Percentiles rank a stretch among this genome's conserved stretches.
Conservation (phyloP, 106 monocot genomes). For the Triglochin maritima region DNA sequence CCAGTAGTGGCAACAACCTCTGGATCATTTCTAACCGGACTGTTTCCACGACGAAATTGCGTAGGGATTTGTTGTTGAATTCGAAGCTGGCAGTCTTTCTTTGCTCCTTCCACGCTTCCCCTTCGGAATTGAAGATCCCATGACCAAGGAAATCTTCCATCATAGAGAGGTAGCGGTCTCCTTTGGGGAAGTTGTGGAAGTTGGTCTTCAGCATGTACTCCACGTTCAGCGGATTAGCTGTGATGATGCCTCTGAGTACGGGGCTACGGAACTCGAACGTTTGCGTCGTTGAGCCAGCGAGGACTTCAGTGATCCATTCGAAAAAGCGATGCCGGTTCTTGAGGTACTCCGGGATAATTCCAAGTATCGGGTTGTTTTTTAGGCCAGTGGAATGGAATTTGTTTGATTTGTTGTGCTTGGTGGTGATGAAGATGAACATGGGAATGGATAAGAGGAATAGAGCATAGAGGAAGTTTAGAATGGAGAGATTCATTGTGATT, state of each 20-base stretch:
- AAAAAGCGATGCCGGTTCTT: slow-evolving; percentile 13
- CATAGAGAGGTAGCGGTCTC: neutral
- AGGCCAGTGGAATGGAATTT: neutral
- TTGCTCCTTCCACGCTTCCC: slow-evolving; percentile 9
- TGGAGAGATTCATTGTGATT: too few species aligned
- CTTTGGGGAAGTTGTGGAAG: slow-evolving; percentile 18
- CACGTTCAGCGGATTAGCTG: slow-evolving; percentile 14
- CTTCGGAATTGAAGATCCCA: slow-evolving; percentile 19
- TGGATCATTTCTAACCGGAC: neutral
- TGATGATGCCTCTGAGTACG: slow-evolving; percentile 2
- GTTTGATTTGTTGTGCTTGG: neutral
- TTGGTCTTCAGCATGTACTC: slow-evolving; percentile 17
- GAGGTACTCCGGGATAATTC: slow-evolving; percentile 10
- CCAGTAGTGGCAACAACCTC: slow-evolving; percentile 8
- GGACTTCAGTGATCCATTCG: slow-evolving; percentile 18
- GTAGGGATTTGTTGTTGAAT: slow-evolving; percentile 16
- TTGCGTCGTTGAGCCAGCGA: neutral
- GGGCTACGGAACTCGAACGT: slow-evolving; percentile 6
- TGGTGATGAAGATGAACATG: neutral
- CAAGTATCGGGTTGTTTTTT: slow-evolving; percentile 6
- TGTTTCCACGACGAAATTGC: slow-evolving; percentile 12
- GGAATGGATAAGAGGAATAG: neutral
- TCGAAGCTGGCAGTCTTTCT: slow-evolving; percentile 22
- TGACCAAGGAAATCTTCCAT: slow-evolving; percentile 21
- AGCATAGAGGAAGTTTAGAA: neutral